These are phyloP conservation scores for Nadsonia commutata DNA, from an alignment of 1,139 yeast species.

Conservation along the genomic window DNA sequence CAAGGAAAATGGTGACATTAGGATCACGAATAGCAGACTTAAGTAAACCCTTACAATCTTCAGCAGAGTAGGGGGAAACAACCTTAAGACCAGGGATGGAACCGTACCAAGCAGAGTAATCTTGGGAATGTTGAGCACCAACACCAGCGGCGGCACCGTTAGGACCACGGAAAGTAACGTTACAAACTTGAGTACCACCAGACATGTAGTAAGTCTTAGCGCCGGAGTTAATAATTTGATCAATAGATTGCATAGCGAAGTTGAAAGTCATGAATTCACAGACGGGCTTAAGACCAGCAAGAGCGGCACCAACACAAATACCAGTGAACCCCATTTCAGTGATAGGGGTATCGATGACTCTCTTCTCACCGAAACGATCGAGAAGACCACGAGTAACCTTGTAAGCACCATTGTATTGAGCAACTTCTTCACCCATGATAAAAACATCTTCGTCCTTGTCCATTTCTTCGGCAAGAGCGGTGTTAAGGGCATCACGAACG, in stretches of 20 bases:
- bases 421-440: conserved; percentile 97
- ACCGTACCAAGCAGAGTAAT: conserved; percentile 96
- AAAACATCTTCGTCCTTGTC: conserved; percentile 91
- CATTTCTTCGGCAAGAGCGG: conserved; percentile 93
- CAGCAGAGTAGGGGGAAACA: conserved; percentile 86
- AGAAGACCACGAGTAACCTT: conserved; percentile 90
- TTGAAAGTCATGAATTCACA: conserved; percentile 98
- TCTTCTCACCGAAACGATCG: conserved; percentile 93
- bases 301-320: conserved; percentile 91
- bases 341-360: conserved; percentile 95
- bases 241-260: conserved; percentile 99
- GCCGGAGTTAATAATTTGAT: conserved; percentile 94
- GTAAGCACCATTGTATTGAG: conserved; percentile 98
- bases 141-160: conserved; percentile 99
- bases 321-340: conserved; percentile 99
- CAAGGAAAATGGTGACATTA: conserved; percentile 90
- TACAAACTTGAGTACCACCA: conserved; percentile 96
- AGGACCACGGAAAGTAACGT: conserved; percentile 96
- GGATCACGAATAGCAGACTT: conserved; percentile 98
- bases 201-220: conserved; percentile 98
- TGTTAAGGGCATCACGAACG: conserved; percentile 92
- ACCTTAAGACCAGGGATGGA: conserved; percentile 97
- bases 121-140: conserved; percentile 98
- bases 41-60: conserved; percentile 88
- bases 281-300: conserved; percentile 92